A percentile compares a stretch with the other conserved stretches of the same genome.
Conservation (phyloP, 2,329 filamentous ascomycete species). For the Helotiales sp. region DNA sequence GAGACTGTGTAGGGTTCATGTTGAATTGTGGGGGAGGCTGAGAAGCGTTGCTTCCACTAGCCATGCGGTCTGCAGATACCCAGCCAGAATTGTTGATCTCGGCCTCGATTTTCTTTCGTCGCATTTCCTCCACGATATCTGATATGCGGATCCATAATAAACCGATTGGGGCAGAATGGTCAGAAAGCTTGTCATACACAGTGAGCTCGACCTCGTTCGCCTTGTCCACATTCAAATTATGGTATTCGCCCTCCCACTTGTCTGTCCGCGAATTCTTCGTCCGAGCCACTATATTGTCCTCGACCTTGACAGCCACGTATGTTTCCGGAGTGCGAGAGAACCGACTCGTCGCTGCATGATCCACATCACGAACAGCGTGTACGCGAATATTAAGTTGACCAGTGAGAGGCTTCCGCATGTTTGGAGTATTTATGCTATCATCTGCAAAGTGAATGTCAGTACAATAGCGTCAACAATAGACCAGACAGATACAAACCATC, state of each 20-base stretch:
- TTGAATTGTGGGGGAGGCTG: slow-evolving; percentile 56
- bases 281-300: slow-evolving; percentile 86
- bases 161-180: slow-evolving; percentile 88
- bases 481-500: slow-evolving; percentile 63
- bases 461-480: slow-evolving; percentile 12
- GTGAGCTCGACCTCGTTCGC: slow-evolving; percentile 98
- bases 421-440: slow-evolving; percentile 94
- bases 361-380: slow-evolving; percentile 87
- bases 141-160: slow-evolving; percentile 96
- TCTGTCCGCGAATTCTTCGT: slow-evolving; percentile 85
- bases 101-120: slow-evolving; percentile 93
- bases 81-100: slow-evolving; percentile 94
- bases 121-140: slow-evolving; percentile 96
- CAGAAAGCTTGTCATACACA: slow-evolving; percentile 92
- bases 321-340: slow-evolving; percentile 93
- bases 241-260: slow-evolving; percentile 87
- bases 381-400: slow-evolving; percentile 86
- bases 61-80: slow-evolving; percentile 97
- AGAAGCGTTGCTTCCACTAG: slow-evolving; percentile 50
- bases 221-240: slow-evolving; percentile 94
- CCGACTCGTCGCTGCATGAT: slow-evolving; percentile 79
- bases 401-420: slow-evolving; percentile 92
- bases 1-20: slow-evolving; percentile 48
- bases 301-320: slow-evolving; percentile 93
- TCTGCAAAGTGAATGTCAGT: slow-evolving; percentile 52